Conservation (phyloP, 179 eudicot species). For the Monotropa hypopitys region DNA sequence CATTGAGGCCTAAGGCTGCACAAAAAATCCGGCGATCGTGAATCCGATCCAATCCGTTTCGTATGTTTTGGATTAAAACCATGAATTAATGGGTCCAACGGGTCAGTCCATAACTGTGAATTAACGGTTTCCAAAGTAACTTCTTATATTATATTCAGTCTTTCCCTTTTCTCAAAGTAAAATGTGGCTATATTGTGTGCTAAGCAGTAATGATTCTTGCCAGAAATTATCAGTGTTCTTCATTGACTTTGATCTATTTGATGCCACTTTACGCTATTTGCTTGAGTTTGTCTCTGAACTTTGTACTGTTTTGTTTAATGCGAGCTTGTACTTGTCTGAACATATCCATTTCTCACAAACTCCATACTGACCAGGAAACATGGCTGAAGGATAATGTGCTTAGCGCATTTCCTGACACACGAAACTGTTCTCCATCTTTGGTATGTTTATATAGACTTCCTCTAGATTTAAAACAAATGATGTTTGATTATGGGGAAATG, state of each 20-base stretch:
- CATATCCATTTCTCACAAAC: not conserved
- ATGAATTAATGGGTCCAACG: too few species aligned
- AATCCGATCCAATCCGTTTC: too few species aligned
- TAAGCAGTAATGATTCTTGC: not conserved
- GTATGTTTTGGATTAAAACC: too few species aligned
- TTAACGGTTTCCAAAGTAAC: not conserved
- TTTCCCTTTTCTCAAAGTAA: not conserved
- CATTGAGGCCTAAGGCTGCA: too few species aligned
- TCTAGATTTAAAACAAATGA: not conserved
- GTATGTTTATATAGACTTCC: slow-evolving; percentile 30
- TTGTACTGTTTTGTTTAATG: not conserved
- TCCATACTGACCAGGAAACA: slow-evolving; percentile 46
- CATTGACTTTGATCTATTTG: slow-evolving; percentile 2
- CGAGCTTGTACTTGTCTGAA: not conserved
- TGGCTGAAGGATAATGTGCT: slow-evolving; percentile 81
- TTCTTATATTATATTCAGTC: not conserved
- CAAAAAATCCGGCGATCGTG: too few species aligned
- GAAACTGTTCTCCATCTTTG: slow-evolving; percentile 75
- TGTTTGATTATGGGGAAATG: slow-evolving; percentile 1
- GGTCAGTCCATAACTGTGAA: not conserved
- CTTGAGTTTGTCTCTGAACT: not conserved
- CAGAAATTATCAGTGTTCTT: not conserved
- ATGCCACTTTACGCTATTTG: not conserved
- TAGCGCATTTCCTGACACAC: slow-evolving; percentile 77
- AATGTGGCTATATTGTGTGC: not conserved